phyloP scores from a whole-genome alignment of 768 basidiomycete genomes.

The Rhodotorula taiwanensis region DNA sequence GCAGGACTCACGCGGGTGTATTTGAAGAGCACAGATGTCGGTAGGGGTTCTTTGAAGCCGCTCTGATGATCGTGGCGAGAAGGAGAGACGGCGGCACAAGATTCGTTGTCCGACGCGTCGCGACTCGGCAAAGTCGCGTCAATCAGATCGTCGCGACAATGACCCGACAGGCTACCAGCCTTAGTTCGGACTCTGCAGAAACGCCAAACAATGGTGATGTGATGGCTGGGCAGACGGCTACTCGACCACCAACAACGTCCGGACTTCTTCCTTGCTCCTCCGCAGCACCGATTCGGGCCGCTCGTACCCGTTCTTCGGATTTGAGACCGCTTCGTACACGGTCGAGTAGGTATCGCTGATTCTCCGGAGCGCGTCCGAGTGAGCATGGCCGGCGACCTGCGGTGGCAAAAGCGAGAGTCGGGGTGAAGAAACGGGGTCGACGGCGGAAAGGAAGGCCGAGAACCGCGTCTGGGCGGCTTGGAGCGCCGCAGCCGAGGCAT shows the following conservation, averaged over 20 bases:
- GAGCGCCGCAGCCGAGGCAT: constrained; percentile 59
- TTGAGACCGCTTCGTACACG: constrained; percentile 70
- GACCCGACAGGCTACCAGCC: no score
- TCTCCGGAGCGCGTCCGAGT: constrained; percentile 64
- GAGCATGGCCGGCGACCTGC: constrained; percentile 60
- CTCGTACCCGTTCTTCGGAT: constrained; percentile 74
- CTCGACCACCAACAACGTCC: constrained; percentile 28
- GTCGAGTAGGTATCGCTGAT: constrained; percentile 63
- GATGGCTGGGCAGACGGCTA: neutral
- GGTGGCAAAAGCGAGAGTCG: constrained; percentile 70
- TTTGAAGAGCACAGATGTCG: no score
- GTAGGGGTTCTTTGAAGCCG: no score
- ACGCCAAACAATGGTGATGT: no score
- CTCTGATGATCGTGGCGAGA: no score
- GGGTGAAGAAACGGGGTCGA: constrained; percentile 66
- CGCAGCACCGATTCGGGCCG: constrained; percentile 42
- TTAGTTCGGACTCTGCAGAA: no score
- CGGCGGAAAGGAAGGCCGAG: constrained; percentile 73
- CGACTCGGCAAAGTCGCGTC: neutral
- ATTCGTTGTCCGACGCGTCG: neutral
- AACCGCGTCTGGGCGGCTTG: constrained; percentile 59
- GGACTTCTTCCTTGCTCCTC: constrained; percentile 40
- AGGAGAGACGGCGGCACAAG: neutral
- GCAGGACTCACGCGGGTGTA: no score
- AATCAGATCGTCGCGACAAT: no score